A percentile compares a stretch with the other conserved stretches of the same genome.
Conservation (phyloP, 1,139 yeast genomes). For the Saccharomycopsis phalli region DNA sequence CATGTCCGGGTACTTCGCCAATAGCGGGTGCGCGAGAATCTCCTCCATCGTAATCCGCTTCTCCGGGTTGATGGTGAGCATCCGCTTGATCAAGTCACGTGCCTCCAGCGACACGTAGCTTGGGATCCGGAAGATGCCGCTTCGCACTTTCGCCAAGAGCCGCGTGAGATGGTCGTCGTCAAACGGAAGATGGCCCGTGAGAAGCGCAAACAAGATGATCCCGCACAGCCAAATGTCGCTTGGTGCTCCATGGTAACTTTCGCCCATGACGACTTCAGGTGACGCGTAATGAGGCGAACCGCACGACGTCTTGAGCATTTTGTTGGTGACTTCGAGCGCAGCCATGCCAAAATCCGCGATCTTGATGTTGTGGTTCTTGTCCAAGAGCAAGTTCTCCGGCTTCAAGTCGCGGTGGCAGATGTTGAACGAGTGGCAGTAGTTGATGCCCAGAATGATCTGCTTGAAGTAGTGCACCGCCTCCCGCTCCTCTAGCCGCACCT, state of each 20-base stretch:
- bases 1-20: slow-evolving; percentile 56
- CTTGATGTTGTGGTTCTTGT: slow-evolving; percentile 79
- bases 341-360: slow-evolving; percentile 99
- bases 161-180: slow-evolving; percentile 93
- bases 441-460: slow-evolving; percentile 87
- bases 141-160: slow-evolving; percentile 79
- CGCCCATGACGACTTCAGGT: slow-evolving; percentile 94
- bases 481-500: slow-evolving; percentile 79
- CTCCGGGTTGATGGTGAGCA: slow-evolving; percentile 74
- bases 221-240: slow-evolving; percentile 99
- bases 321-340: slow-evolving; percentile 83
- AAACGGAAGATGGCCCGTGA: slow-evolving; percentile 93
- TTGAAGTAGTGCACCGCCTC: slow-evolving; percentile 88
- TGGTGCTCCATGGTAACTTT: slow-evolving; percentile 92
- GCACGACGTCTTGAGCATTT: slow-evolving; percentile 86
- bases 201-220: slow-evolving; percentile 80
- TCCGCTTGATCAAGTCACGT: slow-evolving; percentile 69
- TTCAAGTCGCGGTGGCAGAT: slow-evolving; percentile 93
- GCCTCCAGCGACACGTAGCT: slow-evolving; percentile 73
- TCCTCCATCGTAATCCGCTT: slow-evolving; percentile 68
- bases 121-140: slow-evolving; percentile 83
- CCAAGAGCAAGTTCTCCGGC: slow-evolving; percentile 87
- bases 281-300: slow-evolving; percentile 99
- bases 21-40: slow-evolving; percentile 70
- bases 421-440: slow-evolving; percentile 88